Evolutionary conservation across 1,284 basidiomycete species (phyloP).

Genomic region (Athelia sp.): DNA sequence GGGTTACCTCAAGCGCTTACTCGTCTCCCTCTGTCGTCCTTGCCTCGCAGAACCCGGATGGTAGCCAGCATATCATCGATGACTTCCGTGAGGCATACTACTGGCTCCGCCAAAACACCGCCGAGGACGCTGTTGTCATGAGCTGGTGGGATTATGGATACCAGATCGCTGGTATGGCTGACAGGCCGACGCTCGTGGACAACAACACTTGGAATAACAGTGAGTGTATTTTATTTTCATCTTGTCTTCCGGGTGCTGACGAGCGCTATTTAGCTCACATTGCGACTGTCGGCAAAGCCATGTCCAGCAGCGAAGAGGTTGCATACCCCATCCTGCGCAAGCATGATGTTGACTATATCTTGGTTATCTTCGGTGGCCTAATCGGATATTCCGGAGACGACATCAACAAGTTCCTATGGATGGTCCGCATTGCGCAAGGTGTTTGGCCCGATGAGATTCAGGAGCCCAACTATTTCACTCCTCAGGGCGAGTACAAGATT

Average conservation of each 20-base stretch:
- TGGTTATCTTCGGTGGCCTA: conserved; percentile 96
- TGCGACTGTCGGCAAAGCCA: conserved; percentile 95
- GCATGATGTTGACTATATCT: conserved; percentile 97
- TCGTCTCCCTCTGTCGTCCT: conserved; percentile 98
- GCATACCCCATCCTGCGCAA: conserved; percentile 96
- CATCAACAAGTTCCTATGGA: conserved; percentile 99
- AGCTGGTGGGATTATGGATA: conserved; percentile 99
- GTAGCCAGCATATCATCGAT: conserved; percentile 93
- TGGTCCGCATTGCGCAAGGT: conserved; percentile 97
- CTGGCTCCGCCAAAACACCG: conserved; percentile 96
- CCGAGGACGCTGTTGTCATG: conserved; percentile 90
- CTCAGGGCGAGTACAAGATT: conserved; percentile 90
- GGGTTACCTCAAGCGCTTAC: conserved; percentile 93
- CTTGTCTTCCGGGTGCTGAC: conserved; percentile 3
- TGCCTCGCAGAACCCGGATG: conserved; percentile 78
- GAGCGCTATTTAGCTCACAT: conserved; percentile 67
- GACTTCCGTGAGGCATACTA: conserved; percentile 99
- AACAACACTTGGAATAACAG: conserved; percentile 99
- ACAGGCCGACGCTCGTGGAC: conserved; percentile 95
- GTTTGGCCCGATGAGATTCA: conserved; percentile 99
- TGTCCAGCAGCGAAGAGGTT: conserved; percentile 91
- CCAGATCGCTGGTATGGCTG: conserved; percentile 98
- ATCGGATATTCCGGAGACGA: conserved; percentile 98
- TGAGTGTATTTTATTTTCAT: conserved; percentile 37
- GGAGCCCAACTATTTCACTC: conserved; percentile 92